These are phyloP conservation scores for Rhizoclosmatium sp. DNA, from an alignment of 192 early-diverging fungal species.

Conservation along the genomic window DNA sequence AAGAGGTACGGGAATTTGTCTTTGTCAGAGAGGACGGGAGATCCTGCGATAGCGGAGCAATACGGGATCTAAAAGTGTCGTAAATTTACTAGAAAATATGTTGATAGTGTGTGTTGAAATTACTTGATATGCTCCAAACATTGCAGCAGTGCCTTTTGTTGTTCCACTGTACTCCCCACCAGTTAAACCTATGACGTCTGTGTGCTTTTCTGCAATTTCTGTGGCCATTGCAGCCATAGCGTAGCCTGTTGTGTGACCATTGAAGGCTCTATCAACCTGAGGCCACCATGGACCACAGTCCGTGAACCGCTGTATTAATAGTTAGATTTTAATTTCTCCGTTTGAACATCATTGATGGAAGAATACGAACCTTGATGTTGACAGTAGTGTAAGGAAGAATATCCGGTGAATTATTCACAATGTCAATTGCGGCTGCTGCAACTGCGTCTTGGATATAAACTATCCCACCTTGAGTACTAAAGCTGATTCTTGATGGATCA, in stretches of 20 bases:
- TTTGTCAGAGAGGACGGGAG: neutral
- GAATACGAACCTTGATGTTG: neutral
- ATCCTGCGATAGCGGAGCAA: neutral
- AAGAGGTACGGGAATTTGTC: slow-evolving; percentile 2
- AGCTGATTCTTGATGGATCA: neutral
- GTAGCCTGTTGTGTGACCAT: neutral
- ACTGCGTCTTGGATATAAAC: neutral
- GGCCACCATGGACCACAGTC: neutral
- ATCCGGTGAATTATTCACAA: neutral
- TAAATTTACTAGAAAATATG: neutral
- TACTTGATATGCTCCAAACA: neutral
- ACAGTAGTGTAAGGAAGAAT: neutral
- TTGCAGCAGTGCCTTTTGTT: neutral
- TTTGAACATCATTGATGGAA: no score
- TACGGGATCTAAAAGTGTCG: neutral
- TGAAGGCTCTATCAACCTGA: neutral
- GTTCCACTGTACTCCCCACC: neutral
- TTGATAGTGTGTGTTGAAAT: neutral
- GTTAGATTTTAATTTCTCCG: no score
- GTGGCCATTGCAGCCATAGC: neutral
- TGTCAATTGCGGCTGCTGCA: neutral
- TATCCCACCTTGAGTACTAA: neutral
- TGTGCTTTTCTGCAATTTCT: neutral
- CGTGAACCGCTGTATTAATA: neutral
- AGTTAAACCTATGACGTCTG: slow-evolving; percentile 3